Evolutionary conservation across 345 rosid species (phyloP), one percentile per base, ranked within the genome.

Genomic region (Dipteronia sinensis): DNA sequence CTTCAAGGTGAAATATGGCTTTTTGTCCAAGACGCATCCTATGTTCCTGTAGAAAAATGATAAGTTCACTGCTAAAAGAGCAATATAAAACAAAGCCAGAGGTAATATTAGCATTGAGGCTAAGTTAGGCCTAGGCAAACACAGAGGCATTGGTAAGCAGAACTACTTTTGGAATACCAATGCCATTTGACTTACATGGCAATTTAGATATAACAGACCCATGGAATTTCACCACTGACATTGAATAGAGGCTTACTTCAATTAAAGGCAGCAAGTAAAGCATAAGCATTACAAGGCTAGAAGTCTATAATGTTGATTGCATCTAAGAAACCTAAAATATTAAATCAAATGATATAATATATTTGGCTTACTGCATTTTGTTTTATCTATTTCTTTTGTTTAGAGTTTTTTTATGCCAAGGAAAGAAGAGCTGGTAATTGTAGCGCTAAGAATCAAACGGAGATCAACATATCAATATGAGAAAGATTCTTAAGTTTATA

Each of bases 1-100:
- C 97, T 90, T 95, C 98, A 29, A 91, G 88, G 83, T 93, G 98
- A 85, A 93, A 93, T 81, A 95, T 95, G 82, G 97, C 94, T 82
- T 95, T 95, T 77, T 95, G 95, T 77, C 97, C 98, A 5, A 86
- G 86, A 38, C 85, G 84, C 95, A 95, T 90, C 88, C 91, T 85
- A 80, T 95, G 95, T 78, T 95, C 98, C 98, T 95, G 95, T 72
- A 34, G 76, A 23, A 67, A 75, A 22, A 67, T 61, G 72, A 72
- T 63, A 70, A 40, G 72, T 55, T 72, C 31, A 69, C 25, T 17
- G 77, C 77, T 17, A 17, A 73, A 38, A 42, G 71, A 78, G 75
- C 72, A 19, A 44, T 19, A 42, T 3, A 63, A 38, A 19, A 25
- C 4, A 53, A 55, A 40, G 53, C 38, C 12, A 19, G 38, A 73